Evolutionary conservation across 1,284 basidiomycete genomes (phyloP).

Genomic region (Ganoderma multipileum): DNA sequence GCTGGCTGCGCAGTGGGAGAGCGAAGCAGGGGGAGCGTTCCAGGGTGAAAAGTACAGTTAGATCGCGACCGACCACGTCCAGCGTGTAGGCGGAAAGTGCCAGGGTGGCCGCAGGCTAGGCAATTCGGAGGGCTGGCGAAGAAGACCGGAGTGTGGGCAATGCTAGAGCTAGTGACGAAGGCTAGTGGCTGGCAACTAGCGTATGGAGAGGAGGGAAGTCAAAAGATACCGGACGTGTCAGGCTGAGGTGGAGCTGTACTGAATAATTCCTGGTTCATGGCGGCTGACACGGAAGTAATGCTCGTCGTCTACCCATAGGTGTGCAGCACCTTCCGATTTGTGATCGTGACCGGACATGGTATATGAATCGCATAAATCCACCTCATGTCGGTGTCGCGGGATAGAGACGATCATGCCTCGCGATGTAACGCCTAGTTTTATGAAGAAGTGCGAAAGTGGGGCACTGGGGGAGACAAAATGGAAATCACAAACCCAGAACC

Average conservation of each 20-base stretch:
- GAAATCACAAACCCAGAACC: background rate
- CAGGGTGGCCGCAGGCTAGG: background rate
- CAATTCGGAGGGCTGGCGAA: background rate
- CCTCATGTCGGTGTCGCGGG: constrained; percentile 7
- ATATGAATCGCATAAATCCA: constrained; percentile 15
- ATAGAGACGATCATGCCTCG: constrained; percentile 13
- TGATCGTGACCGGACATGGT: constrained; percentile 22
- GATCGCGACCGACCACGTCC: constrained; percentile 2
- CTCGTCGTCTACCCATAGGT: background rate
- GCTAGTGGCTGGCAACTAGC: background rate
- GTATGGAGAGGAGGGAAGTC: constrained; percentile 5
- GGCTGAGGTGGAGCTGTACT: constrained; percentile 9
- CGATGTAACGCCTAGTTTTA: constrained; percentile 4
- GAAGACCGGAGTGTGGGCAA: background rate
- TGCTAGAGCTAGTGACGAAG: background rate
- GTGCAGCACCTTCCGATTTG: background rate
- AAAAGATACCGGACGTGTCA: constrained; percentile 4
- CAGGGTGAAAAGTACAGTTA: background rate
- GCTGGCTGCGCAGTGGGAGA: background rate
- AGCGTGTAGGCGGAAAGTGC: constrained; percentile 1
- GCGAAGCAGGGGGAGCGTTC: constrained; percentile 2
- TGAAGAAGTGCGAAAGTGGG: constrained; percentile 1
- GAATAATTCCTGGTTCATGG: background rate
- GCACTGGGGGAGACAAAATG: background rate
- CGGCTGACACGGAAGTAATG: constrained; percentile 17